Base-by-base conservation (phyloP, 2,329 filamentous ascomycete species). In the Aspergillus luchuensis region DNA sequence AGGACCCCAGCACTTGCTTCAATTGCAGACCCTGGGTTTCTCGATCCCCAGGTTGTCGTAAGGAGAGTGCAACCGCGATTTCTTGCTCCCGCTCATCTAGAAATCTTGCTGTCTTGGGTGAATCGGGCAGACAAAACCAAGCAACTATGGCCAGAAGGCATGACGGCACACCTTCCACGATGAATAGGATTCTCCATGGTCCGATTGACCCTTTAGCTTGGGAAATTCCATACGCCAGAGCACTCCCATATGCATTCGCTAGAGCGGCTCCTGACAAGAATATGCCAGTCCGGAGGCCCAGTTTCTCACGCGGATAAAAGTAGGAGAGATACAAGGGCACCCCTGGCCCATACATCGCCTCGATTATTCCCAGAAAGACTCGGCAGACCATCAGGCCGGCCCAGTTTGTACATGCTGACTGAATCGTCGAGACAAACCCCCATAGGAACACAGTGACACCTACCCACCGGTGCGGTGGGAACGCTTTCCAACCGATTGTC, bases 261-360 rank as follows among this genome's bases (percentile, higher is more conserved):
- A 74, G 62, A 7, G 74, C 73, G 1, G 71, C 68, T 0, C 74
- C 74, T 19, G 73, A 72, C 19, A 77, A 61, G 64, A 84, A 84
- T 15, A 83, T 71, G 0, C 81, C 81, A 28, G 76, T 75, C 7
- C 81, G 70, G 39, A 82, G 71, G 4, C 81, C 81, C 5, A 84
- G 66, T 62, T 79, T 78, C 38, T 82, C 73, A 4, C 82, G 71
- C 0, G 81, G 77, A 64, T 84, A 84, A 72, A 84, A 82, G 66
- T 80, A 81, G 1, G 76, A 78, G 2, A 81, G 68, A 28, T 72
- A 74, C 4, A 68, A 55, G 36, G 65, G 63, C 11, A 65, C 28
- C 11, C 61, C 65, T 2, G 49, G 53, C 11, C 63, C 61, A 55
- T 53, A 67, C 63, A 65, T 67, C 23, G 65, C 51, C 50, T 67